Base-by-base conservation (phyloP, 2,329 filamentous ascomycete species). In the Diaporthe ampelina region DNA sequence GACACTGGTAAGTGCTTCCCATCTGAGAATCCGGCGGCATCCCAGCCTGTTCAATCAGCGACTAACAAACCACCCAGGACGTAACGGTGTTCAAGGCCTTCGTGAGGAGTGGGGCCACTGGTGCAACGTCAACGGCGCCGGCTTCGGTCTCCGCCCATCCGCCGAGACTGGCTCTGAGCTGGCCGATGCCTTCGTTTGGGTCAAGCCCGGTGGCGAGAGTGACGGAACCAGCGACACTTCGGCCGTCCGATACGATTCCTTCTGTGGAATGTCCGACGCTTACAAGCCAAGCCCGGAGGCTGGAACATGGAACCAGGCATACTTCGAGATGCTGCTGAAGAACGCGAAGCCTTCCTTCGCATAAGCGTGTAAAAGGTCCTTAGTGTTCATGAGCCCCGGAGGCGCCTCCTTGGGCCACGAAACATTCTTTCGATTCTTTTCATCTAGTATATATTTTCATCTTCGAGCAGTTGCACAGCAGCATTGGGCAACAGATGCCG, bases 141-240 rank as follows among this genome's bases (percentile, higher is more conserved):
- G 91, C 50, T 92, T 92, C 78, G 91, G 91, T 76, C 82, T 84
- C 63, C 86, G 89, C 52, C 89, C 90, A 0, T 89, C 88, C 2
- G 85, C 89, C 8, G 81, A 86, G 77, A 92, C 90, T n/a, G 89
- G 88, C 58, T 84, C 88, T 78, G 79, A 83, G 9, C 85, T 91
- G 26, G 86, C 87, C 70, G 91, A 93, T 81, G 89, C 90, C 48
- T 91, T 92, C 77, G 91, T 92, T 65, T 92, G 91, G 91, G 84
- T 91, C 79, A 93, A 93, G 86, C 91, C 91, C 21, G 90, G 91
- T 77, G 86, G 86, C 75, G 86, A 88, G 81, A 93, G 80, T 21
- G 81, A 85, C 70, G 83, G 83, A n/a, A 84, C 82, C 58, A 82
- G 80, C 78, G 82, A 84, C 80, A 76, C 73, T 54, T 80, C 78